Evolutionary conservation across 1,139 yeast species (phyloP), one percentile per base, ranked within the genome.

Genomic region (Pichia sp.): DNA sequence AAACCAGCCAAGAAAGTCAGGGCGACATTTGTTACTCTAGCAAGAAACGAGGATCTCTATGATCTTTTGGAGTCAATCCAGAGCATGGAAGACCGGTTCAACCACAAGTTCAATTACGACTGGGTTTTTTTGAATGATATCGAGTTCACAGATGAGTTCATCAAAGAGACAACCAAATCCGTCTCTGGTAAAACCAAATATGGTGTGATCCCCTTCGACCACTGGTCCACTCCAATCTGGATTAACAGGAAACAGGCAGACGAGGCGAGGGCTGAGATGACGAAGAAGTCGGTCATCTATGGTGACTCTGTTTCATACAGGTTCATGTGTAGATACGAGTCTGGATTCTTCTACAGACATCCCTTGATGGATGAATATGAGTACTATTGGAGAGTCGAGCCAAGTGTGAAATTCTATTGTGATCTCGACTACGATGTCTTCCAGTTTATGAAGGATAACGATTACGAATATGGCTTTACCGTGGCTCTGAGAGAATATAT

Each of bases 371-470:
- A 72, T 37, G 80, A 79, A 13, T 83, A 83, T 62, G 85, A 82
- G 53, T 85, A 81, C 72, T 83, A 83, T 68, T 83, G 89, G 88
- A 75, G 89, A 70, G 87, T 83, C 55, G 89, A 83, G 63, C 88
- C 89, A 16, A 82, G 77, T 61, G 75, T 82, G 58, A 73, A 76
- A 63, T 73, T 83, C 53, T 76, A 71, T 66, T 83, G 89, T 71
- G 87, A 83, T 66, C 74, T 83, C 58, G 74, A 78, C 55, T 79
- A 81, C 63, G 90, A 83, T 68, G 70, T 83, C 47, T 83, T 83
- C 72, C 76, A 75, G 65, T 82, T 78, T 69, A 83, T 83, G 87
- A 73, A 74, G 60, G 84, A 79, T 50, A 76, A 81, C 63, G 68
- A 74, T 51, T 80, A 82, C 69, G 78, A 73, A 55, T 83, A 83